A percentile compares a stretch with the other conserved stretches of the same genome.
These are phyloP conservation scores for Trichophyton equinum DNA, from an alignment of 2,329 filamentous ascomycete species.

Conservation along the genomic window DNA sequence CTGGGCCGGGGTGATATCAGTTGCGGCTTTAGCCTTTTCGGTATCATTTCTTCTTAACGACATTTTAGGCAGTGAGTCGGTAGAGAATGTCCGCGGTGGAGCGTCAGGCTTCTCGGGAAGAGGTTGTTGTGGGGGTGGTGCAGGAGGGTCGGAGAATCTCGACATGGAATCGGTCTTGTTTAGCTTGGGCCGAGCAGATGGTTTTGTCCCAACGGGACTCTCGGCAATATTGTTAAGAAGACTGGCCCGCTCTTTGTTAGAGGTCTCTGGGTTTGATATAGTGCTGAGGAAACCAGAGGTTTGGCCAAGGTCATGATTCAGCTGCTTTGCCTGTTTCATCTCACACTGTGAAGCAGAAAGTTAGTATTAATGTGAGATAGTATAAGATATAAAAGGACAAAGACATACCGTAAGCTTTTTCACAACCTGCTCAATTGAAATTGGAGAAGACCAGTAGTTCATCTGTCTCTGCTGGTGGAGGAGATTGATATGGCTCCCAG, in stretches of 20 bases:
- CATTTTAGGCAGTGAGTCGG: constrained; percentile 32
- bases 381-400: background rate
- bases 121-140: constrained; percentile 83
- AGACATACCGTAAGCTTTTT: constrained; percentile 62
- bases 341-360: constrained; percentile 52
- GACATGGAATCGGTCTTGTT: constrained; percentile 62
- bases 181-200: constrained; percentile 34
- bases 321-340: constrained; percentile 77
- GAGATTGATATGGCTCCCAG: constrained; percentile 41
- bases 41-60: constrained; percentile 64
- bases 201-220: constrained; percentile 24
- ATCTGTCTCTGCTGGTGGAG: constrained; percentile 61
- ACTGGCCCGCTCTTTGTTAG: constrained; percentile 34
- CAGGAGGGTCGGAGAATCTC: constrained; percentile 83
- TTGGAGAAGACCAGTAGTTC: constrained; percentile 75
- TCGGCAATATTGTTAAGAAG: background rate
- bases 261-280: constrained; percentile 59
- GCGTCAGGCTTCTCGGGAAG: constrained; percentile 85
- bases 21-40: constrained; percentile 50
- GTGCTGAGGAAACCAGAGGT: constrained; percentile 71
- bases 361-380: constrained; percentile 6
- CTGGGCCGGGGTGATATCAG: constrained; percentile 13
- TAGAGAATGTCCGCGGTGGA: constrained; percentile 30
- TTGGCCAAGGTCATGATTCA: constrained; percentile 71
- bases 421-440: constrained; percentile 89